Conservation (phyloP, 805 yeast species). For the Clavispora asparagi region DNA sequence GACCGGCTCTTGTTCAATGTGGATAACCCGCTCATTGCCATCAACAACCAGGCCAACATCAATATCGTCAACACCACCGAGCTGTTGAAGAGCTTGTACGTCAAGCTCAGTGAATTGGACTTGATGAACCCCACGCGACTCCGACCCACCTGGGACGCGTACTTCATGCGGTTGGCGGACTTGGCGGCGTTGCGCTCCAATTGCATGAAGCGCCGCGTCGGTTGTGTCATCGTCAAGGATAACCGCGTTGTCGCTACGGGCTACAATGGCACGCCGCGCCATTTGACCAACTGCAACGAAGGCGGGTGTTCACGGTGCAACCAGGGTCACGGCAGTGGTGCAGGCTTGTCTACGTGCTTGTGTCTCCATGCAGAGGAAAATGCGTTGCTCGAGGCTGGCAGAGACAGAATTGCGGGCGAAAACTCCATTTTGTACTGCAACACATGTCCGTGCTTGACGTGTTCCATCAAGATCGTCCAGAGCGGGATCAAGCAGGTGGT, state of each 20-base stretch:
- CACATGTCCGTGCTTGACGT: conserved; percentile 95
- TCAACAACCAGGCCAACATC: conserved; percentile 52
- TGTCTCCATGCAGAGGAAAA: conserved; percentile 98
- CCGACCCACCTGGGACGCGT: conserved; percentile 94
- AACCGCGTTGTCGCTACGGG: conserved; percentile 92
- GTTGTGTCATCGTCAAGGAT: conserved; percentile 88
- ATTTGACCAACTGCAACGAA: conserved; percentile 81
- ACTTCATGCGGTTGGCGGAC: conserved; percentile 90
- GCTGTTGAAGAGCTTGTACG: conserved; percentile 29
- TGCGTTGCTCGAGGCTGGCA: conserved; percentile 89
- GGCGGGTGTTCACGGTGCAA: conserved; percentile 96
- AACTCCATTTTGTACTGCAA: conserved; percentile 77
- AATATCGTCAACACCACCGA: conserved; percentile 37
- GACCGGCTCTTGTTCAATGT: conserved; percentile 39
- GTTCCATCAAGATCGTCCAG: conserved; percentile 93
- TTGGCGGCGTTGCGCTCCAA: conserved; percentile 89
- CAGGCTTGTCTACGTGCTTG: conserved; percentile 72
- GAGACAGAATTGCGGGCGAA: conserved; percentile 66
- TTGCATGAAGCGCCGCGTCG: conserved; percentile 96
- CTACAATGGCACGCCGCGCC: conserved; percentile 95
- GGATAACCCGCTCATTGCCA: conserved; percentile 49
- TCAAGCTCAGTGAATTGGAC: conserved; percentile 36
- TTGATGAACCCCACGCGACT: conserved; percentile 42
- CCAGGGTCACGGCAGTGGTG: conserved; percentile 56
- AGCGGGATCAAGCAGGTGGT: conserved; percentile 88